phyloP scores from a whole-genome alignment of 2,329 filamentous ascomycete genomes.

The Fusarium illudens region DNA sequence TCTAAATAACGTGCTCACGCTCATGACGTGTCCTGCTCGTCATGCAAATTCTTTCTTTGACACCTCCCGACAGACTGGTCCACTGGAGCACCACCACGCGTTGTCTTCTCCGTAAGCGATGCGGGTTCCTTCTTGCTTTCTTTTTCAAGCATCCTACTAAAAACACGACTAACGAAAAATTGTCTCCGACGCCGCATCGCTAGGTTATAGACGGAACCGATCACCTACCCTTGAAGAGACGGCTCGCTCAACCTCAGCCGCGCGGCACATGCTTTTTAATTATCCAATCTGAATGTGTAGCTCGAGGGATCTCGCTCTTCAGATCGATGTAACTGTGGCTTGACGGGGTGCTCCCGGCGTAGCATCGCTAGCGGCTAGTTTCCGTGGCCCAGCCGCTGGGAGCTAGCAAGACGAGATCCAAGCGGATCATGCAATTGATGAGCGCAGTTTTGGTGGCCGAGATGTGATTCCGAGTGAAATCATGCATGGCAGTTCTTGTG shows the following conservation, averaged over 20 bases:
- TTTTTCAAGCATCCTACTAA: not conserved
- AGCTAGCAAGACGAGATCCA: not conserved
- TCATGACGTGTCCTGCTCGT: not conserved
- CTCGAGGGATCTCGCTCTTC: not conserved
- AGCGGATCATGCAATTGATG: not conserved
- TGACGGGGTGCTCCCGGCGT: not conserved
- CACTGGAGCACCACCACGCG: not conserved
- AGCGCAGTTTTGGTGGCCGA: not conserved
- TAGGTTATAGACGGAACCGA: too few relatives aligned
- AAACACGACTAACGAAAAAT: not conserved
- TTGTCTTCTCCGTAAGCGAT: not conserved
- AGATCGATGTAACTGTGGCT: not conserved
- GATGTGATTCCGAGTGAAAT: not conserved
- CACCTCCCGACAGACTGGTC: not conserved
- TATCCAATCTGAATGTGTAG: not conserved
- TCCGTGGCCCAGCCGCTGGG: not conserved
- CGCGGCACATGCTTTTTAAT: not conserved
- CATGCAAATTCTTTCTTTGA: not conserved
- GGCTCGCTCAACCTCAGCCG: not conserved
- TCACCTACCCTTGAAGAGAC: too few relatives aligned
- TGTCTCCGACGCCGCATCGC: not conserved
- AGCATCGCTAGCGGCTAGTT: not conserved
- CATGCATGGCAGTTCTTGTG: not conserved
- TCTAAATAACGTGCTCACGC: not conserved
- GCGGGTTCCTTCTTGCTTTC: not conserved